Conservation (phyloP, 192 early-diverging fungal species). For the Entophlyctis helioformis region DNA sequence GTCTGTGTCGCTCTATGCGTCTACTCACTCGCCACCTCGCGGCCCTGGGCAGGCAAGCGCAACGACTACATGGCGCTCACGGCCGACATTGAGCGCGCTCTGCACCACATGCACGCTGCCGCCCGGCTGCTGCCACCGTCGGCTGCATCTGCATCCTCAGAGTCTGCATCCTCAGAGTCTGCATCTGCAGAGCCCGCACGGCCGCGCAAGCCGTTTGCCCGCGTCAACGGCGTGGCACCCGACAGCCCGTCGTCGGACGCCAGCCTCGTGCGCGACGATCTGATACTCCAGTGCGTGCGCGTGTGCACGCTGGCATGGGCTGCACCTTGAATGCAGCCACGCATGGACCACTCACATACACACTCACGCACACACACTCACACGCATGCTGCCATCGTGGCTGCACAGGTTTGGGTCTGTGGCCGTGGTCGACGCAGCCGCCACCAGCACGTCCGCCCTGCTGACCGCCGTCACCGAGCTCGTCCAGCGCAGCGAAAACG, state of each 20-base stretch:
- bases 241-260: conserved; percentile 18
- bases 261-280: conserved; percentile 13
- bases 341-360: background rate
- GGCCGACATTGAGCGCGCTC: conserved; percentile 34
- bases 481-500: conserved; percentile 13
- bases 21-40: too few relatives aligned
- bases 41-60: conserved; percentile 12
- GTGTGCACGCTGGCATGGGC: background rate
- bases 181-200: too few relatives aligned
- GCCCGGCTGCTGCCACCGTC: too few relatives aligned
- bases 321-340: background rate
- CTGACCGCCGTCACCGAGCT: conserved; percentile 3
- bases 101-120: conserved; percentile 24
- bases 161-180: too few relatives aligned
- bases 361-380: too few relatives aligned
- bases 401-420: conserved; percentile 7
- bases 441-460: too few relatives aligned
- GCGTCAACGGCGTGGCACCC: conserved; percentile 17
- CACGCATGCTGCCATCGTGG: background rate
- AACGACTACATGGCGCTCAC: conserved; percentile 48
- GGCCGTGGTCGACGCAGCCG: background rate
- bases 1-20: too few relatives aligned
- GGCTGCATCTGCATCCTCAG: too few relatives aligned
- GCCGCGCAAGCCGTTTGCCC: conserved; percentile 14
- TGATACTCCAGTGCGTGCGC: conserved; percentile 5